These are phyloP conservation scores for Hortiboletus flavorubellus DNA, from an alignment of 768 basidiomycete species.

Conservation along the genomic window DNA sequence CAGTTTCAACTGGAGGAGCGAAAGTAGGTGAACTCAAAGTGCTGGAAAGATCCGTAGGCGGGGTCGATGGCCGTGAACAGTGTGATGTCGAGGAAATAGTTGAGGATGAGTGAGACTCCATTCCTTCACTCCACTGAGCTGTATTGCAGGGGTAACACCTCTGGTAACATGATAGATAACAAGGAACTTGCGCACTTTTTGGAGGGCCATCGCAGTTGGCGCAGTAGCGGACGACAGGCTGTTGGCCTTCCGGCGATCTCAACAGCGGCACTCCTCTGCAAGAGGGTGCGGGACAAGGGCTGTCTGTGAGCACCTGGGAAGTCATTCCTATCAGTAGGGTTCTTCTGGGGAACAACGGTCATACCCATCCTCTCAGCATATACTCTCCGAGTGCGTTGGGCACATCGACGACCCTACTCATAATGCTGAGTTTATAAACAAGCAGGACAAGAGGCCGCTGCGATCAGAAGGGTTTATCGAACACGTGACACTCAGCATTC, in stretches of 20 bases:
- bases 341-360: neutral
- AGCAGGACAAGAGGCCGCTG: neutral
- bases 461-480: neutral
- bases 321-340: slow-evolving; percentile 6
- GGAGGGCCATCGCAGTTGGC: slow-evolving; percentile 54
- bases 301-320: slow-evolving; percentile 60
- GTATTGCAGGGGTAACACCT: slow-evolving; percentile 7
- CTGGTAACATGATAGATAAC: neutral
- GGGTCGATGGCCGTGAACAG: slow-evolving; percentile 65
- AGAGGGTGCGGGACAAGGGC: slow-evolving; percentile 49
- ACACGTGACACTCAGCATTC: slow-evolving; percentile 18
- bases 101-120: slow-evolving; percentile 34
- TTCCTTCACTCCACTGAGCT: slow-evolving; percentile 18
- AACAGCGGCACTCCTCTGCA: slow-evolving; percentile 68
- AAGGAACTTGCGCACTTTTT: slow-evolving; percentile 27
- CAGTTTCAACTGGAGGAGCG: slow-evolving; percentile 60
- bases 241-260: slow-evolving; percentile 56
- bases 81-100: slow-evolving; percentile 49
- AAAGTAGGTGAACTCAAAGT: slow-evolving; percentile 60
- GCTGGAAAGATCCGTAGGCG: slow-evolving; percentile 72
- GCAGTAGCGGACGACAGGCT: slow-evolving; percentile 52
- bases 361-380: slow-evolving; percentile 77
- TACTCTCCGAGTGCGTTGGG: slow-evolving; percentile 64
- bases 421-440: slow-evolving; percentile 22
- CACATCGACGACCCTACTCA: slow-evolving; percentile 54